Evolutionary conservation across 208 protist species (phyloP).

Genomic region (Leishmania arabica): DNA sequence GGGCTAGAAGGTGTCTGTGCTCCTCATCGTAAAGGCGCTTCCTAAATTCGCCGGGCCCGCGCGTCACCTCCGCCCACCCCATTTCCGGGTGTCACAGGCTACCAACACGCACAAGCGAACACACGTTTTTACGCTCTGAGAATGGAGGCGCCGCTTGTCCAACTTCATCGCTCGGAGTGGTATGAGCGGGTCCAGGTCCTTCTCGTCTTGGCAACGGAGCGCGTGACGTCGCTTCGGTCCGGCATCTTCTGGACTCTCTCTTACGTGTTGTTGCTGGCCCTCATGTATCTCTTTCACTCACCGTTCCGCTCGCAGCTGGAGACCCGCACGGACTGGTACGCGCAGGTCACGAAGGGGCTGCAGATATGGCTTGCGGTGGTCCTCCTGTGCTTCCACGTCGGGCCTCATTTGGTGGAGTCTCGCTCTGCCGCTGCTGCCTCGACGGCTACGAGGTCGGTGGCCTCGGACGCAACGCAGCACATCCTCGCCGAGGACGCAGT

Average conservation of each 20-base stretch:
- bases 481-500: conserved; percentile 30
- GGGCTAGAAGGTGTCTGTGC: background rate
- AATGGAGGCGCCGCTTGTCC: background rate
- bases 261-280: conserved; percentile 49
- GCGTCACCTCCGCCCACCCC: background rate
- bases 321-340: conserved; percentile 61
- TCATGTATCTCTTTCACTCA: conserved; percentile 82
- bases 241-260: conserved; percentile 48
- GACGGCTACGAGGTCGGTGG: background rate
- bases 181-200: conserved; percentile 10
- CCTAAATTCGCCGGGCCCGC: background rate
- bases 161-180: conserved; percentile 2
- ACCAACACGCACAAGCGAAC: background rate
- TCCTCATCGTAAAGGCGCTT: background rate
- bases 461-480: conserved; percentile 1
- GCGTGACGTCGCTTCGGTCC: conserved; percentile 19
- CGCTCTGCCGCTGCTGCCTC: background rate
- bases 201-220: conserved; percentile 13
- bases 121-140: background rate
- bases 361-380: conserved; percentile 67
- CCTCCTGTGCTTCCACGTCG: conserved; percentile 62
- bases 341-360: conserved; percentile 66
- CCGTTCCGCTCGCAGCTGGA: conserved; percentile 66
- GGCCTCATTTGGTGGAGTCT: conserved; percentile 42
- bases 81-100: background rate